Evolutionary conservation across 805 yeast species (phyloP).

Genomic region (Candida sakaeoensis): DNA sequence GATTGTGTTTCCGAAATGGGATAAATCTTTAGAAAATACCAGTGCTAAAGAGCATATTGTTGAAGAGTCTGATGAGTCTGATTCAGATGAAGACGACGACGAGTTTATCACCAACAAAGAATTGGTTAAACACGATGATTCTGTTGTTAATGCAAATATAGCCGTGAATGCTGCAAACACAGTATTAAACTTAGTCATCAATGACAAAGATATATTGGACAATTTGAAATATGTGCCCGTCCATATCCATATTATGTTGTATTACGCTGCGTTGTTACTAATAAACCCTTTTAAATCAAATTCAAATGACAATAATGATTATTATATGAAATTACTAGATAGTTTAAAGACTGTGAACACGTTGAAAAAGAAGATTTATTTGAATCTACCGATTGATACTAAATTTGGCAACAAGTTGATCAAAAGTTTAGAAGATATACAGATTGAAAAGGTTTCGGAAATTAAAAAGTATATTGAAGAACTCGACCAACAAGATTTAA

Average conservation of each 20-base stretch:
- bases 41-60: background rate
- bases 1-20: conserved; percentile 18
- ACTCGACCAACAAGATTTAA: conserved; percentile 17
- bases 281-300: conserved; percentile 39
- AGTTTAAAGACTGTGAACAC: conserved; percentile 42
- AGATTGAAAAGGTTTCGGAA: conserved; percentile 23
- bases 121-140: conserved; percentile 29
- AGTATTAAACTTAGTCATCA: conserved; percentile 53
- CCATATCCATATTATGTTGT: conserved; percentile 70
- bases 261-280: conserved; percentile 58
- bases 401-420: conserved; percentile 46
- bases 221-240: conserved; percentile 63
- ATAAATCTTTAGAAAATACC: conserved; percentile 9
- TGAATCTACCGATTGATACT: conserved; percentile 51
- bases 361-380: conserved; percentile 38
- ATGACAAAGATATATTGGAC: conserved; percentile 54
- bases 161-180: conserved; percentile 64
- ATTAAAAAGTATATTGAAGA: conserved; percentile 18
- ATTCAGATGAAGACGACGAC: conserved; percentile 15
- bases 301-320: conserved; percentile 20
- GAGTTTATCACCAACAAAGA: conserved; percentile 32
- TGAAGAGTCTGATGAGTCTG: background rate
- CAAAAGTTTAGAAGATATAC: conserved; percentile 27
- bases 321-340: conserved; percentile 25
- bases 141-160: conserved; percentile 40